These are phyloP conservation scores for Diaporthe sp. DNA, from an alignment of 2,329 filamentous ascomycete genomes.

Conservation along the genomic window DNA sequence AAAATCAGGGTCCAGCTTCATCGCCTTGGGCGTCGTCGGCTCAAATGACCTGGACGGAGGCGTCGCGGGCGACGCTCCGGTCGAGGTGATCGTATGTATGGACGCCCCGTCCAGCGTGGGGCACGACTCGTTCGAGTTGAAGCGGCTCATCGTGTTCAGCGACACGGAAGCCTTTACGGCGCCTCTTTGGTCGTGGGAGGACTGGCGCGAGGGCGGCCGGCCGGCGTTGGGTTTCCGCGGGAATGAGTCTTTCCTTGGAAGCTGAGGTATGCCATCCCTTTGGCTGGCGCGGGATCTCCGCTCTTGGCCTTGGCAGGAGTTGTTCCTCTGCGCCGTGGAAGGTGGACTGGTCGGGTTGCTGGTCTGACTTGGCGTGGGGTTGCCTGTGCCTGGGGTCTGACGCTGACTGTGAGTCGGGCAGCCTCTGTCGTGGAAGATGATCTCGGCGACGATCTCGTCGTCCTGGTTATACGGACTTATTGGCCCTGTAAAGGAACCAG, in stretches of 20 bases:
- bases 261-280: not conserved
- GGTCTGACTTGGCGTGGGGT: not conserved
- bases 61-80: slow-evolving; percentile 21
- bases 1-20: slow-evolving; percentile 39
- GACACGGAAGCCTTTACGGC: not conserved
- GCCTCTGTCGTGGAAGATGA: slow-evolving; percentile 20
- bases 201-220: not conserved
- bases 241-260: not conserved
- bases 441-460: slow-evolving; percentile 35
- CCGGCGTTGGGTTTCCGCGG: not conserved
- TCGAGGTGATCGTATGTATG: not conserved
- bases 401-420: slow-evolving; percentile 7
- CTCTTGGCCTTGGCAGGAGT: not conserved
- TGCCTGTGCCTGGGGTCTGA: slow-evolving; percentile 1
- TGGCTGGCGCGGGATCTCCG: not conserved
- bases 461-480: not conserved
- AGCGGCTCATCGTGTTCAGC: not conserved
- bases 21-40: slow-evolving; percentile 49
- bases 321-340: not conserved
- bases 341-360: not conserved
- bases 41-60: slow-evolving; percentile 43
- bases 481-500: no score
- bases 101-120: slow-evolving; percentile 21
- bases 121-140: slow-evolving; percentile 11
- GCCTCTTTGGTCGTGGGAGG: not conserved